These are phyloP conservation scores for Erigeron philadelphicus DNA, from an alignment of 140 eudicot genomes.

Conservation along the genomic window DNA sequence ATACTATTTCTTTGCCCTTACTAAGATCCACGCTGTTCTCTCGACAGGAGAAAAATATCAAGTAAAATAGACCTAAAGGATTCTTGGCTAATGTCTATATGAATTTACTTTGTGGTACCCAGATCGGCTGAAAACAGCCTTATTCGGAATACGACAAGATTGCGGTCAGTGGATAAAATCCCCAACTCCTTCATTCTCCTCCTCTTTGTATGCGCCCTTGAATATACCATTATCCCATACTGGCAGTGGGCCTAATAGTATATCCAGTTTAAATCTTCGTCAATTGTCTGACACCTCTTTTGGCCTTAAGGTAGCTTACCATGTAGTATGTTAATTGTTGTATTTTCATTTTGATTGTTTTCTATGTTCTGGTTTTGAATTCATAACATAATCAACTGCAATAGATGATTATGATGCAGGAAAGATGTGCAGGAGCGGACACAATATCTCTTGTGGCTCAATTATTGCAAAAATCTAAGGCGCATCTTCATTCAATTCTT, in stretches of 20 bases:
- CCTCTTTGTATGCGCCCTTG: slow-evolving; percentile 45
- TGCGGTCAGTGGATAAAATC: slow-evolving; percentile 79
- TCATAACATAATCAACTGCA: slow-evolving; percentile 10
- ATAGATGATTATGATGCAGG: slow-evolving; percentile 57
- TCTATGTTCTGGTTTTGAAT: slow-evolving; percentile 1
- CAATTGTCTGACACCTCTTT: slow-evolving; percentile 42
- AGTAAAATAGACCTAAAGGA: not conserved
- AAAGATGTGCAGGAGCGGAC: slow-evolving; percentile 92
- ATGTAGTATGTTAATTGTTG: not conserved
- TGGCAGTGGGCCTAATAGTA: slow-evolving; percentile 60
- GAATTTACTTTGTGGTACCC: slow-evolving; percentile 33
- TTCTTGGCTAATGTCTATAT: slow-evolving; percentile 20
- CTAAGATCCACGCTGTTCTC: not conserved
- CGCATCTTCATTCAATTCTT: slow-evolving; percentile 87
- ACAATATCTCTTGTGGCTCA: slow-evolving; percentile 80
- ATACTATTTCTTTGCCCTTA: not conserved
- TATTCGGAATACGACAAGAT: slow-evolving; percentile 68
- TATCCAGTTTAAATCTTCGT: slow-evolving; percentile 41
- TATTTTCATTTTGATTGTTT: not conserved
- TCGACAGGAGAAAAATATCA: not conserved
- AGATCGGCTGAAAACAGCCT: slow-evolving; percentile 71
- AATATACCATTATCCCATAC: slow-evolving; percentile 46
- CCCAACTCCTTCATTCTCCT: slow-evolving; percentile 36
- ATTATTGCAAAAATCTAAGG: slow-evolving; percentile 69
- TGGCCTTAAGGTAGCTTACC: slow-evolving; percentile 66